Conservation (phyloP, 495 filamentous ascomycete species). For the Annulohypoxylon moriforme region DNA sequence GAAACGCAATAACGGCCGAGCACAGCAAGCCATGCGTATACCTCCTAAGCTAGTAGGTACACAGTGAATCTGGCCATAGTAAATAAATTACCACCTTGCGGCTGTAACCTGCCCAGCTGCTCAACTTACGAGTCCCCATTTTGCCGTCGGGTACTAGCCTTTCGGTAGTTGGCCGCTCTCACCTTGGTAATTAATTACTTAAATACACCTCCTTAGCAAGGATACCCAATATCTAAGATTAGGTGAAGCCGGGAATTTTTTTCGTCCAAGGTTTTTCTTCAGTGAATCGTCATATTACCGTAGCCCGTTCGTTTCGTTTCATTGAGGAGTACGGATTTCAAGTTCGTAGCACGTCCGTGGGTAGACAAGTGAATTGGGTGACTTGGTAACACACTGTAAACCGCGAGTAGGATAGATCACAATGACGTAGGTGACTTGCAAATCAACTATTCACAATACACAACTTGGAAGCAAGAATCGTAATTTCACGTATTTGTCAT, state of each 20-base stretch:
- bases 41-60: background rate
- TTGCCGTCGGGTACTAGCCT: conserved; percentile 35
- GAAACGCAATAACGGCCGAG: background rate
- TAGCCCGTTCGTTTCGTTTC: conserved; percentile 5
- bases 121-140: background rate
- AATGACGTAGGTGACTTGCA: background rate
- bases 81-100: conserved; percentile 30
- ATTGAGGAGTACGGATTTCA: conserved; percentile 8
- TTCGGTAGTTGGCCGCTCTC: conserved; percentile 26
- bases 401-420: background rate
- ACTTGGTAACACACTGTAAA: background rate
- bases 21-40: background rate
- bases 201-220: background rate
- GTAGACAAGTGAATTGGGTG: background rate
- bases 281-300: background rate
- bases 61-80: background rate
- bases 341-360: background rate
- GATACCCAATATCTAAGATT: background rate
- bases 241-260: background rate
- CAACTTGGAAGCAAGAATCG: background rate
- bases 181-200: background rate
- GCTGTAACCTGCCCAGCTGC: conserved; percentile 17
- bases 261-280: background rate
- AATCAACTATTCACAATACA: background rate
- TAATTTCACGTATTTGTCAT: conserved; percentile 13